A percentile compares a stretch with the other conserved stretches of the same genome.
These are phyloP conservation scores for Fomitopsis palustris DNA, from an alignment of 1,284 basidiomycete species.

Conservation along the genomic window DNA sequence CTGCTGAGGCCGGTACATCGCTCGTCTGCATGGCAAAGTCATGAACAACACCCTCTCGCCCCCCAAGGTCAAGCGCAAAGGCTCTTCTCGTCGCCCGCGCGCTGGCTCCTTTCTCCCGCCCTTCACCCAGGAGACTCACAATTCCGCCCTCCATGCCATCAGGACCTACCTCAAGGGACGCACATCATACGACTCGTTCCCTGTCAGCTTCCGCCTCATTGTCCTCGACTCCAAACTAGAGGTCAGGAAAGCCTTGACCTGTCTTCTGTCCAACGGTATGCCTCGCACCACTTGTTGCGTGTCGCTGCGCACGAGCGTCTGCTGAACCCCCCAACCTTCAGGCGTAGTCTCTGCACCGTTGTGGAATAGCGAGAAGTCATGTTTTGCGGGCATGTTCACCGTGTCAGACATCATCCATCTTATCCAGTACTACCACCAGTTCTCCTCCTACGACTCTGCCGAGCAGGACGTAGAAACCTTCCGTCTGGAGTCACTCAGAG, in stretches of 20 bases:
- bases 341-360: conserved; percentile 97
- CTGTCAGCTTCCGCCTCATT: conserved; percentile 94
- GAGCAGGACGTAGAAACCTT: conserved; percentile 94
- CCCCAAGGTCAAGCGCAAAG: conserved; percentile 34
- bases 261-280: conserved; percentile 83
- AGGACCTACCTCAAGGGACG: conserved; percentile 82
- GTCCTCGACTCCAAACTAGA: conserved; percentile 94
- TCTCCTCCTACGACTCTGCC: conserved; percentile 84
- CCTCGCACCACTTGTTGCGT: conserved; percentile 1
- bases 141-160: conserved; percentile 74
- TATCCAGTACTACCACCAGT: conserved; percentile 94
- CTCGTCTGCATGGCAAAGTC: conserved; percentile 21
- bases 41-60: conserved; percentile 42
- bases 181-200: conserved; percentile 93
- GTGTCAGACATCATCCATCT: conserved; percentile 95
- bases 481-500: conserved; percentile 83
- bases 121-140: conserved; percentile 60
- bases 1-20: conserved; percentile 7
- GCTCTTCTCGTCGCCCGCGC: conserved; percentile 46
- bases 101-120: conserved; percentile 60
- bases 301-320: neutral
- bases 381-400: conserved; percentile 95
- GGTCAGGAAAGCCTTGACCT: conserved; percentile 90
- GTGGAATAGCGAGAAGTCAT: conserved; percentile 93
- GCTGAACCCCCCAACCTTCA: conserved; percentile 28